Evolutionary conservation across 73 alveolate genomes (phyloP), one percentile per base, ranked within the genome.

Genomic region (Breviolum minutum): DNA sequence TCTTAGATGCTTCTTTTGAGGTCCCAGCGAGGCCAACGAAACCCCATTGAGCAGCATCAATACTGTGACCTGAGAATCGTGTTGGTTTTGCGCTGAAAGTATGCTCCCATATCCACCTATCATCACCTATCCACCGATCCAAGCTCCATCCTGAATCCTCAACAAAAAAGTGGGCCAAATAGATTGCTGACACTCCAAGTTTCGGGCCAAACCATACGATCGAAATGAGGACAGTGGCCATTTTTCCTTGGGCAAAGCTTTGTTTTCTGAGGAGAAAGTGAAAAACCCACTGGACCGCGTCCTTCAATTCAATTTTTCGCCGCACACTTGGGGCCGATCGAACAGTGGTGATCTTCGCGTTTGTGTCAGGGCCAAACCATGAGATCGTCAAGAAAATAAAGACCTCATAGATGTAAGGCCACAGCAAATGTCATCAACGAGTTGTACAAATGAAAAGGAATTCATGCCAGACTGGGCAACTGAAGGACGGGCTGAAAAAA

Each of bases 361-460:
- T 92, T 66, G 98, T 92, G 91, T 92, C 98, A 26, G 98, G 98
- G 32, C 98, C 98, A 60, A 92, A 92, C 98, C 98, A 92, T 13
- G 98, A 8, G 82, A 92, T 92, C 12, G 98, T 92, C 98, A 92
- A 66, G 98, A 92, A 92, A 63, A 92, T 92, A 81, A 92, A 92
- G 82, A 92, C 98, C 98, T 92, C 48, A 79, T 19, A 17, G 71
- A 22, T 17, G 24, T 2, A 68, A 68, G 54, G 54, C 54, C 3
- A 3, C 54, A 40, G 54, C 54, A 40, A 40, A 40, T 40, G 54
- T 40, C 54, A 2, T 40, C 54, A 40, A 40, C 54, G 54, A 40
- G 54, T 40, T 0, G 54, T 40, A 40, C 54, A 40, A 40, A 40
- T 40, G 54, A 40, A 40, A 40, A 3, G 54, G 54, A 40, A 40